phyloP scores from a whole-genome alignment of 768 basidiomycete species.

The Amanita brunnescens region DNA sequence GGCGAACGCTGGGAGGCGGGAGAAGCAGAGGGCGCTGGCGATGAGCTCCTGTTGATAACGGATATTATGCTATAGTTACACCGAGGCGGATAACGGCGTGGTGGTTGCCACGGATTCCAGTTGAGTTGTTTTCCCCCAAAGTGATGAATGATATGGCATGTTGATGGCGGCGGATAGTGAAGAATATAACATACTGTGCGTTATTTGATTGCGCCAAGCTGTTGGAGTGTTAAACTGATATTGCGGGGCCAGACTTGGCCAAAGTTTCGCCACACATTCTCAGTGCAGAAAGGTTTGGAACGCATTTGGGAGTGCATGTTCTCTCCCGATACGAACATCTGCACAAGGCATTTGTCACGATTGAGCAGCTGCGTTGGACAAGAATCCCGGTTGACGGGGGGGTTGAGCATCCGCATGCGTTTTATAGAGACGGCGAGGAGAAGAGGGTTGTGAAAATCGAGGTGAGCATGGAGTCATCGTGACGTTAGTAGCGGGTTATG shows the following conservation, averaged over 20 bases:
- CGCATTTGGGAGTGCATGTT: conserved; percentile 80
- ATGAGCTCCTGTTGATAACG: neutral
- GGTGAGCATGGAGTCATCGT: conserved; percentile 23
- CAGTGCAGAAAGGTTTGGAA: conserved; percentile 74
- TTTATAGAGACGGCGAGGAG: conserved; percentile 86
- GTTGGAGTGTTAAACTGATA: neutral
- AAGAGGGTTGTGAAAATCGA: conserved; percentile 60
- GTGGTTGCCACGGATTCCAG: conserved; percentile 91
- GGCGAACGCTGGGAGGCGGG: too few relatives aligned
- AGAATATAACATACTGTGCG: conserved; percentile 60
- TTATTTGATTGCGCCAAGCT: neutral
- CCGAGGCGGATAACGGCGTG: conserved; percentile 78
- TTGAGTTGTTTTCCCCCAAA: conserved; percentile 20
- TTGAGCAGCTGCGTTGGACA: conserved; percentile 81
- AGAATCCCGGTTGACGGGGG: conserved; percentile 49
- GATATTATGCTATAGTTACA: conserved; percentile 46
- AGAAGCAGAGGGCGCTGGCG: too few relatives aligned
- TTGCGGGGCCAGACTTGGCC: conserved; percentile 50
- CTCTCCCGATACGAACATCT: conserved; percentile 76
- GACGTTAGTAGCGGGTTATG: neutral
- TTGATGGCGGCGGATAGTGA: conserved; percentile 30
- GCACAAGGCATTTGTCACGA: conserved; percentile 54
- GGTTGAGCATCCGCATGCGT: conserved; percentile 67
- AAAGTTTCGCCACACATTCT: conserved; percentile 87
- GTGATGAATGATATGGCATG: too few relatives aligned